A percentile compares a stretch with the other conserved stretches of the same genome.
These are phyloP conservation scores for Vickermania spadyakhi DNA, from an alignment of 208 protist species.

Conservation along the genomic window DNA sequence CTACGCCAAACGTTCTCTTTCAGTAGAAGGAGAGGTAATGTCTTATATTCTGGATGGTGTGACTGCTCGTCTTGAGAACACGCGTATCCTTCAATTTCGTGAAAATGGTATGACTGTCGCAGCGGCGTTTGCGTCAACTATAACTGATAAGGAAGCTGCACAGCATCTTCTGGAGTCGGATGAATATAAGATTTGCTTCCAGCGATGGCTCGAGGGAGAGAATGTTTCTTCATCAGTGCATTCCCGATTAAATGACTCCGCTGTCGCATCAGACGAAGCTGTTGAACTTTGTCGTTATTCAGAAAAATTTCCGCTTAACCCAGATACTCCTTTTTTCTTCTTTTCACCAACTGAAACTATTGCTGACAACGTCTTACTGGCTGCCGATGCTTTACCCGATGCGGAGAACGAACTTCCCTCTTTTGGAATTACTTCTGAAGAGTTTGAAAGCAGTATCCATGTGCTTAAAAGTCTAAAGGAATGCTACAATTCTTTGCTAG, in stretches of 20 bases:
- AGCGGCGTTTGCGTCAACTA: constrained; percentile 19
- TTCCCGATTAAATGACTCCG: neutral
- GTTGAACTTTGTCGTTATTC: constrained; percentile 1
- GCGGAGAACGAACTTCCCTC: neutral
- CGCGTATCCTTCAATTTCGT: constrained; percentile 8
- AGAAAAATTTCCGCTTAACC: constrained; percentile 18
- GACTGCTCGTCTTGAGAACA: constrained; percentile 7
- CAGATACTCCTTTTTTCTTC: constrained; percentile 18
- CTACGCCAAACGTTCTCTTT: neutral
- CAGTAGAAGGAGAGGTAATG: neutral
- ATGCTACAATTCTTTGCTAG: constrained; percentile 54
- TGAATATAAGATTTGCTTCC: constrained; percentile 7
- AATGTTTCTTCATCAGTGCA: neutral
- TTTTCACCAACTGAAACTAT: neutral
- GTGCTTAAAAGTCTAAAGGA: constrained; percentile 38
- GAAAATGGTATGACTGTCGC: constrained; percentile 18
- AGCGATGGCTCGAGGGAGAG: constrained; percentile 17
- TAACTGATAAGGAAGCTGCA: constrained; percentile 8
- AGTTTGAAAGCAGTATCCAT: constrained; percentile 24
- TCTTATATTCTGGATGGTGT: neutral
- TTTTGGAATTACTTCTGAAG: constrained; percentile 35
- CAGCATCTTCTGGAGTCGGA: constrained; percentile 14
- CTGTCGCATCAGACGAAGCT: neutral
- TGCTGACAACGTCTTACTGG: neutral
- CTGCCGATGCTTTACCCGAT: neutral